These are phyloP conservation scores for Brettanomyces sp. DNA, from an alignment of 805 yeast genomes.

Conservation along the genomic window DNA sequence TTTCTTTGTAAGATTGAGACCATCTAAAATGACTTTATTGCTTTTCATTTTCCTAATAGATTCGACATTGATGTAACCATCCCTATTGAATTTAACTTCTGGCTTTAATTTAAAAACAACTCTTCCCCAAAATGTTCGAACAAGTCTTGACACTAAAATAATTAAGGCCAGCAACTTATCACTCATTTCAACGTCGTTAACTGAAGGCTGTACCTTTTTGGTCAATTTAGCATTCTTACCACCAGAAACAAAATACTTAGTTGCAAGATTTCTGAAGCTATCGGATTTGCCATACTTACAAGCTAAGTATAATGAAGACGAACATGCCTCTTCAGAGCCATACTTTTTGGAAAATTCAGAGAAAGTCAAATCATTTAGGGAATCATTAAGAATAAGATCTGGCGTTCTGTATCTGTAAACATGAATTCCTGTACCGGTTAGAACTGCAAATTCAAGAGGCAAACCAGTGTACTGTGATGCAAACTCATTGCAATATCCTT, in stretches of 20 bases:
- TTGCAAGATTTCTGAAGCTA: constrained; percentile 36
- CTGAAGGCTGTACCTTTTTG: constrained; percentile 29
- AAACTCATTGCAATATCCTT: constrained; percentile 76
- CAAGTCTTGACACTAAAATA: constrained; percentile 64
- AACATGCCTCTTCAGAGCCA: constrained; percentile 85
- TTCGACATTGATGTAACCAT: constrained; percentile 27
- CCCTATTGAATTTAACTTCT: constrained; percentile 24
- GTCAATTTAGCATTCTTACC: constrained; percentile 41
- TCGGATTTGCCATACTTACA: constrained; percentile 62
- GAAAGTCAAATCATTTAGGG: constrained; percentile 56
- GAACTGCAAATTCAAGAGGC: constrained; percentile 66
- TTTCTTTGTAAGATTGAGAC: constrained; percentile 34
- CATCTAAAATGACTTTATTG: constrained; percentile 29
- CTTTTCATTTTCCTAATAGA: constrained; percentile 35
- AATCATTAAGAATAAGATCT: constrained; percentile 58
- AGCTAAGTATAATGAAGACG: constrained; percentile 77
- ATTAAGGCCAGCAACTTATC: constrained; percentile 88
- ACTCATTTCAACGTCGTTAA: constrained; percentile 77
- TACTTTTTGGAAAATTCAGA: constrained; percentile 65
- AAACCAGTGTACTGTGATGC: constrained; percentile 73
- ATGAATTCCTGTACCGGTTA: constrained; percentile 72
- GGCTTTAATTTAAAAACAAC: constrained; percentile 45
- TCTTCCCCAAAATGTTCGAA: constrained; percentile 70
- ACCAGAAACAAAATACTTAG: constrained; percentile 41
- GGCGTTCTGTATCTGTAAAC: constrained; percentile 74